Percentiles rank a stretch among this genome's conserved stretches.
These are phyloP conservation scores for Scopulariopsis brevicaulis DNA, from an alignment of 2,329 filamentous ascomycete species.

Conservation along the genomic window DNA sequence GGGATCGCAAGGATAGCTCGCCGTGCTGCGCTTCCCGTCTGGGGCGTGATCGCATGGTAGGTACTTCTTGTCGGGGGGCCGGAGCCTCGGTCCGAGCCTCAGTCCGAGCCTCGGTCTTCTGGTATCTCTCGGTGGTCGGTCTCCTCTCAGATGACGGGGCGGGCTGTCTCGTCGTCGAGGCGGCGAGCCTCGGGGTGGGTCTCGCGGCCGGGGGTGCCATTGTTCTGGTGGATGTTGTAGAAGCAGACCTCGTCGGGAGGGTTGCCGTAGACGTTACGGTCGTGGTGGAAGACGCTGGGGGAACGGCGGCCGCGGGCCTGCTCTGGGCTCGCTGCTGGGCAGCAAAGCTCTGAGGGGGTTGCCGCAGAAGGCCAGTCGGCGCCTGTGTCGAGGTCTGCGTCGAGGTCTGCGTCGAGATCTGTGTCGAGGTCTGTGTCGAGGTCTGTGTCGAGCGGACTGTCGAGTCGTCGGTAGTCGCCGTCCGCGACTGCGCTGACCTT, in stretches of 20 bases:
- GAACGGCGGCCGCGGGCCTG: conserved; percentile 9
- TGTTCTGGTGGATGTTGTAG: neutral
- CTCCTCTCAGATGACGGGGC: neutral
- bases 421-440: too few species aligned
- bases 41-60: neutral
- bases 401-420: too few species aligned
- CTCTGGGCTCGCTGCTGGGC: conserved; percentile 52
- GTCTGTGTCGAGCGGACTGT: neutral
- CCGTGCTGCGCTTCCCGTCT: neutral
- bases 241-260: neutral
- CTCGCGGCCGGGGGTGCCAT: neutral
- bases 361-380: conserved; percentile 29
- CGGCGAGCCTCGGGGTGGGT: neutral
- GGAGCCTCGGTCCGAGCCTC: too few species aligned
- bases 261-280: neutral
- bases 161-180: neutral
- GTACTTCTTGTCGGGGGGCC: neutral
- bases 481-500: neutral
- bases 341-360: conserved; percentile 53
- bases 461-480: conserved; percentile 1
- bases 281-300: neutral
- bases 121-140: neutral
- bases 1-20: conserved; percentile 1
- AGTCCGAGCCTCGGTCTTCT: neutral
- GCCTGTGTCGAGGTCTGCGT: conserved; percentile 1